phyloP scores from a whole-genome alignment of 164 flowering plant species.

The Annona squamosa region DNA sequence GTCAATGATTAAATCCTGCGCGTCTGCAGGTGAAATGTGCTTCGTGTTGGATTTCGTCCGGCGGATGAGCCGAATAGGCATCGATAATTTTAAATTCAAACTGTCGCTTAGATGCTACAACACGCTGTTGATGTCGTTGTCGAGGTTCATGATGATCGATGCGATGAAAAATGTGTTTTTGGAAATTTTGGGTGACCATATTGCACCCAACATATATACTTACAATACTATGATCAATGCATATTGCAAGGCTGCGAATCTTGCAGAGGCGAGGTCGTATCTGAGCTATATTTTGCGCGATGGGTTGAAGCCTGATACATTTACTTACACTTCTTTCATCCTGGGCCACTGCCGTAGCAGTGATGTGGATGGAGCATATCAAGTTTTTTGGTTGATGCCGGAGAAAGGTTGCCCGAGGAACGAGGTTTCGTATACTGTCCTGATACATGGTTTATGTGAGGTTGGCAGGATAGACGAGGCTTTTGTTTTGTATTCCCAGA shows the following conservation, averaged over 20 bases:
- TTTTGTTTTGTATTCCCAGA: conserved; percentile 40
- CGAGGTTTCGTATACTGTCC: conserved; percentile 57
- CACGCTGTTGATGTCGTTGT: conserved; percentile 43
- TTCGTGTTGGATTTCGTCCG: conserved; percentile 32
- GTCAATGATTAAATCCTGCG: conserved; percentile 51
- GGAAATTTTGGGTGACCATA: conserved; percentile 40
- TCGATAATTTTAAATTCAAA: conserved; percentile 20
- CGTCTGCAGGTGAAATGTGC: conserved; percentile 27
- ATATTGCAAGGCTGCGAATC: conserved; percentile 60
- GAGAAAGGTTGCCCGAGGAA: conserved; percentile 56
- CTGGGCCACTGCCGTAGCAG: conserved; percentile 60
- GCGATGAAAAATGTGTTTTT: conserved; percentile 48
- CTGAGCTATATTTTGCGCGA: conserved; percentile 53
- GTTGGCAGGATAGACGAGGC: conserved; percentile 54
- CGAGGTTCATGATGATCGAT: conserved; percentile 48
- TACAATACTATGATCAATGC: conserved; percentile 69
- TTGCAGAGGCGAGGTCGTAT: conserved; percentile 42
- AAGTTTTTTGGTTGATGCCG: conserved; percentile 46
- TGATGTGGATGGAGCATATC: conserved; percentile 46
- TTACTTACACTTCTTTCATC: conserved; percentile 66
- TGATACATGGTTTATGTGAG: conserved; percentile 78
- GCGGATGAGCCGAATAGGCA: conserved; percentile 30
- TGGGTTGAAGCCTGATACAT: conserved; percentile 57
- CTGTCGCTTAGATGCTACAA: conserved; percentile 50
- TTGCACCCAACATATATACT: conserved; percentile 53